A percentile compares a stretch with the other conserved stretches of the same genome.
Conservation (phyloP, 495 filamentous ascomycete genomes). For the Xylaria flabelliformis region DNA sequence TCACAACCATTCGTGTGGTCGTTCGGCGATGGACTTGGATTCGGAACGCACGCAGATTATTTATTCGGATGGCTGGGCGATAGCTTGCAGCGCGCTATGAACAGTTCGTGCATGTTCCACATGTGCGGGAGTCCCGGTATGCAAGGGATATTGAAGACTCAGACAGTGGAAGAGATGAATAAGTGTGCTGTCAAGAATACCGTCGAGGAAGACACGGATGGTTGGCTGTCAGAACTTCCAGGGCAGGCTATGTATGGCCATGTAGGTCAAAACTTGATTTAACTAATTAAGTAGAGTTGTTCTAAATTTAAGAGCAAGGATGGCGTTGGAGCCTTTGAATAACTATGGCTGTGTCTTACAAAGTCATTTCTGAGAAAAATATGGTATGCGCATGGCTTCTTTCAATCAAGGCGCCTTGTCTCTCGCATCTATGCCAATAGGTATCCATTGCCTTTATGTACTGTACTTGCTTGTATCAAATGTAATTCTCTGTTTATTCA, state of each 20-base stretch:
- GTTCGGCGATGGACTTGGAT: slow-evolving; percentile 48
- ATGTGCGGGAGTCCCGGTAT: slow-evolving; percentile 45
- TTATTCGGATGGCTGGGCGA: slow-evolving; percentile 56
- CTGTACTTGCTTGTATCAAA: too few relatives aligned
- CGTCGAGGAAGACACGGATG: slow-evolving; percentile 52
- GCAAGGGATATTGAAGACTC: slow-evolving; percentile 48
- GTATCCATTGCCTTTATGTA: too few relatives aligned
- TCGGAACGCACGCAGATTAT: slow-evolving; percentile 57
- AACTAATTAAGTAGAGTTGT: not conserved
- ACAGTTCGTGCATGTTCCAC: slow-evolving; percentile 51
- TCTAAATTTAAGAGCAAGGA: not conserved
- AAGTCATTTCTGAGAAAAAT: not conserved
- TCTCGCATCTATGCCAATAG: too few relatives aligned
- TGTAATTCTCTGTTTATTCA: too few relatives aligned
- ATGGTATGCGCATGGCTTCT: not conserved
- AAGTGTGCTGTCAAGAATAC: slow-evolving; percentile 49
- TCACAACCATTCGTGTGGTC: slow-evolving; percentile 55
- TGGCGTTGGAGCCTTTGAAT: not conserved
- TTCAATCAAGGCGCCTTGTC: too few relatives aligned
- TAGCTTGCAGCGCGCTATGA: slow-evolving; percentile 51
- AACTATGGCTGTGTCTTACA: not conserved
- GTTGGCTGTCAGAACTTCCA: slow-evolving; percentile 39
- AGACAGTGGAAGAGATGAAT: slow-evolving; percentile 51
- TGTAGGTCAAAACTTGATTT: slow-evolving; percentile 9
- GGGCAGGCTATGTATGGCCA: slow-evolving; percentile 34